Base-by-base conservation (phyloP, 2,329 filamentous ascomycete genomes). In the Malbranchea cinnamomea region DNA sequence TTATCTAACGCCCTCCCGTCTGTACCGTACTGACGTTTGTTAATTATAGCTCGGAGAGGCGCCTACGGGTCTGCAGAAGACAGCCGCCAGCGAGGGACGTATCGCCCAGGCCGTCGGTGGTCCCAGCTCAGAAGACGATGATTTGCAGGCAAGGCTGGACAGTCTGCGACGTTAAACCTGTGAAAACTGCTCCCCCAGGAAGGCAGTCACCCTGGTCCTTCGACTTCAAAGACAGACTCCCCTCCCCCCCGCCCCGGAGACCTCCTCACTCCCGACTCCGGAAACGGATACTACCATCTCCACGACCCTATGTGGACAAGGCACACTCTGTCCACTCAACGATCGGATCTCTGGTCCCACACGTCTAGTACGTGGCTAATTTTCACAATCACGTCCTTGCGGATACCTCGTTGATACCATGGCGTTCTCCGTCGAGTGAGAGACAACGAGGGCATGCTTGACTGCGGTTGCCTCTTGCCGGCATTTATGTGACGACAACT, bases 141-240 rank as follows among this genome's bases (percentile, higher is more conserved):
- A 94, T 52, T 70, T 98, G 15, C 85, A 95, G 60, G 87, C 89
- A 40, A 74, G 89, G 35, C 68, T 98, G 30, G 83, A 95, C 52
- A 92, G 85, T 54, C 62, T 95, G 41, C 68, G 80, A 48, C 59
- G 65, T 29, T 21, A 13, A 6, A 19, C 26, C 20, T 28, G 26
- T 21, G 13, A 21, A 11, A 20, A 28, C 17, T 19, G 12, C 6
- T 26, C 24, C 12, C 25, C 13, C 25, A 16, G 18, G 15, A 12
- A 18, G 18, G 7, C 13, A n/a, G 12, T 15, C 26, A n/a, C 26
- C 26, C 26, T 19, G 15, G 15, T 19, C 26, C 21, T n/a, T n/a
- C 26, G 9, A 18, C 8, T 19, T 18, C 18, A 10, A 12, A n/a
- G 7, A 22, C 20, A n/a, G 12, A 28, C n/a, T 16, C 18, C 13